Evolutionary conservation across 176 grass and related monocot species (phyloP).

Genomic region (Musa troglodytarum): DNA sequence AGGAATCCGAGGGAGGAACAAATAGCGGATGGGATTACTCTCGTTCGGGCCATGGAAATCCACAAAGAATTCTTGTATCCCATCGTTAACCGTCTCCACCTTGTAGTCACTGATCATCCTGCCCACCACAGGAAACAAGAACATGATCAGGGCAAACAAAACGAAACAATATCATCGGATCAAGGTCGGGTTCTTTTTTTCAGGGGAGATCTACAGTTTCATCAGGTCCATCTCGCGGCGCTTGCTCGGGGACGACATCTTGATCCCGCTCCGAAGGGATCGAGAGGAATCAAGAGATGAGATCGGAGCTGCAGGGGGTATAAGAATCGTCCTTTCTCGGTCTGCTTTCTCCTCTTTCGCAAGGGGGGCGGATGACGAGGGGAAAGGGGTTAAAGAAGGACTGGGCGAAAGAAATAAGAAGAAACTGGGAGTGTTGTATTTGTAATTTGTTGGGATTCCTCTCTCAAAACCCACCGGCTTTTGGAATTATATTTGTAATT

Average conservation of each 20-base stretch:
- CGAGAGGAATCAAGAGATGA: background rate
- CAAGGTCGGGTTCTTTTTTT: background rate
- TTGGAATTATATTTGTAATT: too few species aligned
- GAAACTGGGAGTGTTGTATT: background rate
- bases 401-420: background rate
- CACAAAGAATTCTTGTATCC: constrained; percentile 97
- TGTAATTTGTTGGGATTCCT: background rate
- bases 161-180: background rate
- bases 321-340: background rate
- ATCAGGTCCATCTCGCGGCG: constrained; percentile 11
- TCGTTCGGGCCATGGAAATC: constrained; percentile 76
- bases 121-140: background rate
- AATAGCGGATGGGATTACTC: constrained; percentile 37
- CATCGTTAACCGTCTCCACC: constrained; percentile 99
- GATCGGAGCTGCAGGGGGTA: background rate
- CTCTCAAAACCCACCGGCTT: too few species aligned
- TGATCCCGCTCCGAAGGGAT: background rate
- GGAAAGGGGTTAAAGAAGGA: background rate
- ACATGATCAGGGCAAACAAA: constrained; percentile 18
- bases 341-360: constrained; percentile 7
- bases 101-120: constrained; percentile 99
- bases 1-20: background rate
- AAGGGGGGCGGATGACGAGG: background rate
- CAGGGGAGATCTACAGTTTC: constrained; percentile 41
- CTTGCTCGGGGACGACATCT: constrained; percentile 2